These are phyloP conservation scores for Phialocephala sp. DNA, from an alignment of 2,329 filamentous ascomycete species.

Conservation along the genomic window DNA sequence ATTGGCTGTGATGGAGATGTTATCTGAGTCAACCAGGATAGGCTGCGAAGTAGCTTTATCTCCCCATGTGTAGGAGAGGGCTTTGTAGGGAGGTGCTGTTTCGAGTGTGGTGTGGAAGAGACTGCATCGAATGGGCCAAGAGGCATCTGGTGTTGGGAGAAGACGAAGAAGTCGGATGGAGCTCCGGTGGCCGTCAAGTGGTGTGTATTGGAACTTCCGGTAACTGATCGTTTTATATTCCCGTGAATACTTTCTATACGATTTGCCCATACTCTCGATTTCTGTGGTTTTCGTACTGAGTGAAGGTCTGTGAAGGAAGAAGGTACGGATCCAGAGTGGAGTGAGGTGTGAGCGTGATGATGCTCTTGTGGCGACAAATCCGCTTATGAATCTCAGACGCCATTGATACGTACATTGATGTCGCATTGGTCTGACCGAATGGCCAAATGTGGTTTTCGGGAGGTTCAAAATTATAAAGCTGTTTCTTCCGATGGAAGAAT, in stretches of 20 bases:
- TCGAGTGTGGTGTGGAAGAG: slow-evolving; percentile 32
- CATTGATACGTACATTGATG: background rate
- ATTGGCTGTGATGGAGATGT: slow-evolving; percentile 30
- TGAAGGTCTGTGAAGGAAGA: background rate
- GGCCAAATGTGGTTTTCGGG: background rate
- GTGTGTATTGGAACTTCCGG: slow-evolving; percentile 26
- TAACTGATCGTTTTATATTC: background rate
- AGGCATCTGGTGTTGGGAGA: slow-evolving; percentile 3
- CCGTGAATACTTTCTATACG: background rate
- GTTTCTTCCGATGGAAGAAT: background rate
- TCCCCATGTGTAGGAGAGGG: slow-evolving; percentile 40
- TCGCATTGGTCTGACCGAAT: background rate
- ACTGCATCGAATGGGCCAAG: slow-evolving; percentile 21
- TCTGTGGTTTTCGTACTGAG: background rate
- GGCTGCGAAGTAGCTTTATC: slow-evolving; percentile 1
- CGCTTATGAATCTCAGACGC: background rate
- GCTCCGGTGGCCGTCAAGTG: slow-evolving; percentile 19
- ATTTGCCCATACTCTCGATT: slow-evolving; percentile 2
- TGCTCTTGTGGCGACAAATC: background rate
- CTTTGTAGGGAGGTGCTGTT: slow-evolving; percentile 32
- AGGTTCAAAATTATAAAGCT: background rate
- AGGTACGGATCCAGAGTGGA: background rate
- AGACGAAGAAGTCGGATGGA: slow-evolving; percentile 29
- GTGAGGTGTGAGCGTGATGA: background rate
- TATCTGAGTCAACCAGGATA: slow-evolving; percentile 27